A percentile compares a stretch with the other conserved stretches of the same genome.
Evolutionary conservation across 2,329 filamentous ascomycete species (phyloP).

Genomic region (Trichothecium roseum): DNA sequence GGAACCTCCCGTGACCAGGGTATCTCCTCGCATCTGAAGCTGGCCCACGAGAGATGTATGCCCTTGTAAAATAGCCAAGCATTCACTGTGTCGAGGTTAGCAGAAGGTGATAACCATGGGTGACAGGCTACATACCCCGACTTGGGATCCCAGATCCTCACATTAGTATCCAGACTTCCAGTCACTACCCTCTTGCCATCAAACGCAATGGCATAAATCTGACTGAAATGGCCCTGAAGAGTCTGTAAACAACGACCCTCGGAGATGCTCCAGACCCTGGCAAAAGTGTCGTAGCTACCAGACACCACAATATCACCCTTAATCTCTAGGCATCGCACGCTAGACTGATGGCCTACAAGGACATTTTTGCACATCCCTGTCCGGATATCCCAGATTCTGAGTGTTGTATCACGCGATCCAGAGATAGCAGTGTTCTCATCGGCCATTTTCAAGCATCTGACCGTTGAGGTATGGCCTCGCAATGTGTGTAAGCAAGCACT

Average conservation of each 20-base stretch:
- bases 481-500: slow-evolving; percentile 72
- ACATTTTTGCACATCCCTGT: slow-evolving; percentile 85
- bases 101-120: not conserved
- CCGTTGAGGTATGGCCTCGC: slow-evolving; percentile 91
- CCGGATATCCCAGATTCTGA: slow-evolving; percentile 89
- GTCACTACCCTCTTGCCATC: slow-evolving; percentile 90
- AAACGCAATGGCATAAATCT: slow-evolving; percentile 98
- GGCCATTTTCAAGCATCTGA: slow-evolving; percentile 95
- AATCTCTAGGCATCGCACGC: slow-evolving; percentile 89
- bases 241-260: slow-evolving; percentile 88
- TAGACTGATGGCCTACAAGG: slow-evolving; percentile 88
- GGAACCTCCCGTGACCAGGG: slow-evolving; percentile 88
- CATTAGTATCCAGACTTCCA: slow-evolving; percentile 90
- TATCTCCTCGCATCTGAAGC: slow-evolving; percentile 89
- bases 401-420: slow-evolving; percentile 85
- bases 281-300: slow-evolving; percentile 94
- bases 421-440: slow-evolving; percentile 91
- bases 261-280: slow-evolving; percentile 95
- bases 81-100: slow-evolving; percentile 40
- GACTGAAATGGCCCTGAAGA: slow-evolving; percentile 88
- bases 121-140: slow-evolving; percentile 54
- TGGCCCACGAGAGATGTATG: slow-evolving; percentile 96
- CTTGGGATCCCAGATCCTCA: slow-evolving; percentile 89
- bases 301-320: slow-evolving; percentile 96
- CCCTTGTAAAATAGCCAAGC: slow-evolving; percentile 85